Evolutionary conservation across 192 early-diverging fungal genomes (phyloP).

Genomic region (Podila epicladia): DNA sequence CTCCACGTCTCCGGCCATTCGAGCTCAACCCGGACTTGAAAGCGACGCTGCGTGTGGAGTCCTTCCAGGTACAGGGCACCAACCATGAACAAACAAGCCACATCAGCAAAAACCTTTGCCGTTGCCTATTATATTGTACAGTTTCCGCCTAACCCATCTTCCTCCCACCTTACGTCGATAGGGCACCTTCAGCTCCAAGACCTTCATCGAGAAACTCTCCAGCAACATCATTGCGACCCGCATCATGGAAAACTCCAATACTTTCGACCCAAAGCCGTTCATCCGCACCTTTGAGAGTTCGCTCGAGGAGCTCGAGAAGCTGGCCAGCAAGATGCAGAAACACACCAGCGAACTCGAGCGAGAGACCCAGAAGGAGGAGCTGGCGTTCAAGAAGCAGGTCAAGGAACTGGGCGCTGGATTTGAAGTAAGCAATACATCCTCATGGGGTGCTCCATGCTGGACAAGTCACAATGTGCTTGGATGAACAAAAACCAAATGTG

Average conservation of each 20-base stretch:
- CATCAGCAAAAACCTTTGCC: conserved; percentile 53
- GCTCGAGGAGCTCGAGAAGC: conserved; percentile 81
- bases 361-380: conserved; percentile 77
- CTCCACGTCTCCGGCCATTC: conserved; percentile 47
- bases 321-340: conserved; percentile 79
- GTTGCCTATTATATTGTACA: neutral
- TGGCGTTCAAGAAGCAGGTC: conserved; percentile 79
- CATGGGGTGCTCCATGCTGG: neutral
- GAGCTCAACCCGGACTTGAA: conserved; percentile 56
- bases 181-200: conserved; percentile 40
- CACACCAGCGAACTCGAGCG: conserved; percentile 90
- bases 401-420: conserved; percentile 82
- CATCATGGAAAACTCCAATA: conserved; percentile 50
- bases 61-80: conserved; percentile 61
- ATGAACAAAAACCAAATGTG: neutral
- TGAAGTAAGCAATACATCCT: conserved; percentile 62
- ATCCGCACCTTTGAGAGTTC: conserved; percentile 91
- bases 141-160: neutral
- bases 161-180: neutral
- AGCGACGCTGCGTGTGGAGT: conserved; percentile 54
- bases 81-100: conserved; percentile 60
- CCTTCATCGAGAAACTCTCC: conserved; percentile 33
- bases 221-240: conserved; percentile 42
- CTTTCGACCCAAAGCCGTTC: conserved; percentile 92
- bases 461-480: neutral